Conservation (phyloP, 176 grass and related monocot genomes). For the Secale cereale region DNA sequence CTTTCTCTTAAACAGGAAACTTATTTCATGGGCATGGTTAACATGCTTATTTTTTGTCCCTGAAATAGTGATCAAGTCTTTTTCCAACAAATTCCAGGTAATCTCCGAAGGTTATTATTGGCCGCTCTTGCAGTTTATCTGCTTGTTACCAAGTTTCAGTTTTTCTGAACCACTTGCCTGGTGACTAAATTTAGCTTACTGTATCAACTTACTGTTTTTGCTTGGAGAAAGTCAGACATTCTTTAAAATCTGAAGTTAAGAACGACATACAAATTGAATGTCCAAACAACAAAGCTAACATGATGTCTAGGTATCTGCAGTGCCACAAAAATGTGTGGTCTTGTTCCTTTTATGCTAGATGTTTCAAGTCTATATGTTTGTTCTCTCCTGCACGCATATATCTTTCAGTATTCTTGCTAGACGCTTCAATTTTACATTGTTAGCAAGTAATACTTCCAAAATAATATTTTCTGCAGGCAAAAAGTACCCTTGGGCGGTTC, state of each 20-base stretch:
- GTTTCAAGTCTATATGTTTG: not conserved
- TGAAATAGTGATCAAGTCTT: slow-evolving; percentile 82
- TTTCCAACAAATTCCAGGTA: slow-evolving; percentile 66
- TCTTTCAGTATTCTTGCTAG: not conserved
- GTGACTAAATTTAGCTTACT: slow-evolving; percentile 9
- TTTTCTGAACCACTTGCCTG: not conserved
- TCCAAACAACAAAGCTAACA: not conserved
- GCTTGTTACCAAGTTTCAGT: not conserved
- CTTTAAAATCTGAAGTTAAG: not conserved
- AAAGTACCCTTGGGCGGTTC: slow-evolving; percentile 49
- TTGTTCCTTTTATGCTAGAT: not conserved
- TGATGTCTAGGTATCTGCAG: not conserved
- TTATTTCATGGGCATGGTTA: slow-evolving; percentile 94
- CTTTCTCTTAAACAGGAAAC: slow-evolving; percentile 60
- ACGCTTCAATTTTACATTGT: not conserved
- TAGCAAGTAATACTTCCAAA: not conserved
- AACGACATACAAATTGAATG: not conserved
- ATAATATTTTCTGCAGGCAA: slow-evolving; percentile 46
- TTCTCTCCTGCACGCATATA: not conserved
- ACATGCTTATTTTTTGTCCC: slow-evolving; percentile 93
- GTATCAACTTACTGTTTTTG: not conserved
- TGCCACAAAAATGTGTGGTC: not conserved
- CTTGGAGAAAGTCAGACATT: not conserved
- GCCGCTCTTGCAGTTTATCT: not conserved
- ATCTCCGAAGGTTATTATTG: not conserved